A percentile compares a stretch with the other conserved stretches of the same genome.
phyloP scores from a whole-genome alignment of 163 green algal genomes.

The Chloromonas sp. region DNA sequence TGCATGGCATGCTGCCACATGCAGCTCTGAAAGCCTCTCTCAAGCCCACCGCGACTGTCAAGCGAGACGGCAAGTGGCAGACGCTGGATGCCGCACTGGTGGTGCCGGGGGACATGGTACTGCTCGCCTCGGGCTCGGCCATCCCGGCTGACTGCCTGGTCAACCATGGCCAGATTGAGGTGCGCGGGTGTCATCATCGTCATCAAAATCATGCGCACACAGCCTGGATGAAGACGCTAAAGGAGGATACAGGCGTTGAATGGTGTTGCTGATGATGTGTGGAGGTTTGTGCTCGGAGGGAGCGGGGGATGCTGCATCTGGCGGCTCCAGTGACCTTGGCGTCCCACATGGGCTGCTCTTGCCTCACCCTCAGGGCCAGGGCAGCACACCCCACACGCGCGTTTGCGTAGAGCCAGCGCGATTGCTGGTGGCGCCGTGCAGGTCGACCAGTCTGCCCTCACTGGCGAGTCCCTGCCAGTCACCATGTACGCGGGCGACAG shows the following conservation, averaged over 20 bases:
- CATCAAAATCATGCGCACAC: too few species aligned
- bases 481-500: slow-evolving; percentile 39
- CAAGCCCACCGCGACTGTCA: slow-evolving; percentile 69
- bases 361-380: too few species aligned
- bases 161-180: slow-evolving; percentile 42
- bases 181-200: too few species aligned
- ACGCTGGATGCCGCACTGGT: slow-evolving; percentile 65
- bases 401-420: too few species aligned
- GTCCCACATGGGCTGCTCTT: too few species aligned
- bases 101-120: slow-evolving; percentile 77
- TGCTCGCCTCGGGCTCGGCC: slow-evolving; percentile 60
- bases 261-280: too few species aligned
- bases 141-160: slow-evolving; percentile 43
- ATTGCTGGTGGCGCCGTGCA: not conserved
- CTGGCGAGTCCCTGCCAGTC: slow-evolving; percentile 55
- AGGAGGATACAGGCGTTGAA: too few species aligned
- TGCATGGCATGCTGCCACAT: slow-evolving; percentile 9
- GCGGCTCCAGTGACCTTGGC: too few species aligned
- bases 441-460: slow-evolving; percentile 60
- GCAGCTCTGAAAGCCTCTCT: slow-evolving; percentile 67
- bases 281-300: too few species aligned
- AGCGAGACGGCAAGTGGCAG: slow-evolving; percentile 66
- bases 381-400: too few species aligned
- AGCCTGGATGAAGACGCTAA: too few species aligned
- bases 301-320: too few species aligned